Evolutionary conservation across 176 grass and related monocot genomes (phyloP).

Genomic region (Aegilops bicornis): DNA sequence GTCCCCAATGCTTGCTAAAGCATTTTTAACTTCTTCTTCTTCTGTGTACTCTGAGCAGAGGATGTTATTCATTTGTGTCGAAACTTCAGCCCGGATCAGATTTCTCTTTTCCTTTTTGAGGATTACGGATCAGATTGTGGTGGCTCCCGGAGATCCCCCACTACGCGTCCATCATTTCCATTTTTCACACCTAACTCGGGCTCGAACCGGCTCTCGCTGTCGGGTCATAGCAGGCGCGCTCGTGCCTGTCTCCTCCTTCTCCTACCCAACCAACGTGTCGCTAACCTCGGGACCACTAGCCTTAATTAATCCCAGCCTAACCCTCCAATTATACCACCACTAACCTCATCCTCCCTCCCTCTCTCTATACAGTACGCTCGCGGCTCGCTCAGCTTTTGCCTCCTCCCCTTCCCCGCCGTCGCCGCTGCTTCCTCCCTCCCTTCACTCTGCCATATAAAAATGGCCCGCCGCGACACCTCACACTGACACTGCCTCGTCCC

Average conservation of each 20-base stretch:
- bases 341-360: background rate
- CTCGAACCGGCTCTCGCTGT: background rate
- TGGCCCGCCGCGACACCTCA: background rate
- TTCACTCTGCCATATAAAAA: background rate
- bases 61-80: no score
- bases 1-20: no score
- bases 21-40: no score
- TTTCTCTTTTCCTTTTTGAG: no score
- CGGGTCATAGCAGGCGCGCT: background rate
- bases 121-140: background rate
- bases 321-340: background rate
- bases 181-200: background rate
- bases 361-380: background rate
- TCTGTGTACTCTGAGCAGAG: no score
- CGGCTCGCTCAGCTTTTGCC: background rate
- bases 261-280: background rate
- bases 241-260: background rate
- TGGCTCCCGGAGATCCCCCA: background rate
- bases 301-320: constrained; percentile 5
- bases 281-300: background rate
- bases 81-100: no score
- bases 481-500: background rate
- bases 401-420: constrained; percentile 5
- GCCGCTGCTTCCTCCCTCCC: constrained; percentile 18
- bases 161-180: background rate